Evolutionary conservation across 2,329 filamentous ascomycete species (phyloP).

Genomic region (Alternaria brassicicola): DNA sequence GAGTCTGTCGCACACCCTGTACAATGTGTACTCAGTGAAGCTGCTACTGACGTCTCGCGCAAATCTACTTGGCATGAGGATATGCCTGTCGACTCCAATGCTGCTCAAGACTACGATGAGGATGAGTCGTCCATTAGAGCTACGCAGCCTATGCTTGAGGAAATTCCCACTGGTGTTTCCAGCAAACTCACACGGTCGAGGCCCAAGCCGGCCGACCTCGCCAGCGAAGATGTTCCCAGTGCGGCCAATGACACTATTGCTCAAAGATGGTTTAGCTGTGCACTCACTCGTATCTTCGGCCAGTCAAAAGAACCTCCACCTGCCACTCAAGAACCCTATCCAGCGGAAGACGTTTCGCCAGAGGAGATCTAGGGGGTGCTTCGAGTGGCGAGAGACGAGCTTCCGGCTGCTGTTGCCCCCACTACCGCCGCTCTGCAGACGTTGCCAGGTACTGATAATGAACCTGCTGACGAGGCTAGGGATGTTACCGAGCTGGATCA

Average conservation of each 20-base stretch:
- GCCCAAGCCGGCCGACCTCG: background rate
- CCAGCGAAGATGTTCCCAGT: background rate
- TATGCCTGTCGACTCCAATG: background rate
- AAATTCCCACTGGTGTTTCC: background rate
- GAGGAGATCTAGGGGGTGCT: constrained; percentile 5
- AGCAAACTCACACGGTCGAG: background rate
- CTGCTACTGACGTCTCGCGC: background rate
- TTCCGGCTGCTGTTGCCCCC: background rate
- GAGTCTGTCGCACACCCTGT: background rate
- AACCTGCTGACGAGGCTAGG: background rate
- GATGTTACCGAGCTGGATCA: background rate
- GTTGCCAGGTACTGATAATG: background rate
- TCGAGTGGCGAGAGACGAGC: background rate
- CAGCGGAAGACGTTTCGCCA: background rate
- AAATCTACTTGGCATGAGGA: background rate
- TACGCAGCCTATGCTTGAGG: background rate
- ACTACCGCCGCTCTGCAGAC: background rate
- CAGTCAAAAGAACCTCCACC: background rate
- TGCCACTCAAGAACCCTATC: background rate
- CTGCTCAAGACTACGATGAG: background rate
- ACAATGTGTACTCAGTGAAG: background rate
- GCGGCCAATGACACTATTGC: background rate
- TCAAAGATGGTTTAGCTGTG: background rate
- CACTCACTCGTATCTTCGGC: background rate
- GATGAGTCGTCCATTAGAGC: background rate